Evolutionary conservation across 2,329 filamentous ascomycete genomes (phyloP).

Genomic region (Cladophialophora bantiana): DNA sequence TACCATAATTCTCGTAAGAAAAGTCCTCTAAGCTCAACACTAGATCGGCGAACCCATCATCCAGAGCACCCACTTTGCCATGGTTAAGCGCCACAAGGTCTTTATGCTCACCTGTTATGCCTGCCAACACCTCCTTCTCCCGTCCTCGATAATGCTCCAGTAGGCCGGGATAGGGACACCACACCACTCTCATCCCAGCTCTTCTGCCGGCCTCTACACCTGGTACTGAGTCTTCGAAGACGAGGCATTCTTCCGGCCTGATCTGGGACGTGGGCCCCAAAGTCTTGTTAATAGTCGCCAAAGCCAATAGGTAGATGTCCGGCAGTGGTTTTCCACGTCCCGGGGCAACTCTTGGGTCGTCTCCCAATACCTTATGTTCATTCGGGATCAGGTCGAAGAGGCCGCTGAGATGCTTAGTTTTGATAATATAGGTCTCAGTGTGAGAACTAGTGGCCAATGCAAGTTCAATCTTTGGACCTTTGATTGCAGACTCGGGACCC

Average conservation of each 20-base stretch:
- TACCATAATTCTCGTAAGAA: conserved; percentile 66
- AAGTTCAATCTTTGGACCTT: conserved; percentile 1
- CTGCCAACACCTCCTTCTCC: conserved; percentile 83
- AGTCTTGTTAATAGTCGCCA: conserved; percentile 82
- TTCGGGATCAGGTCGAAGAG: conserved; percentile 5
- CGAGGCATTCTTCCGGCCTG: conserved; percentile 83
- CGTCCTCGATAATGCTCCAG: conserved; percentile 75
- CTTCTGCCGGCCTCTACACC: conserved; percentile 89
- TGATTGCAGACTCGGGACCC: too few relatives aligned
- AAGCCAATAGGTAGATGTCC: conserved; percentile 89
- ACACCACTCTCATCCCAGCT: conserved; percentile 92
- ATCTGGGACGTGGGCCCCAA: conserved; percentile 65
- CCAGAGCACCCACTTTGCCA: conserved; percentile 60
- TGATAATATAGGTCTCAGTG: not conserved
- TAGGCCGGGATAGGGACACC: conserved; percentile 84
- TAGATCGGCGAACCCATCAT: conserved; percentile 66
- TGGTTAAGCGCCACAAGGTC: conserved; percentile 44
- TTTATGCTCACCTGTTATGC: conserved; percentile 73
- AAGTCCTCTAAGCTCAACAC: conserved; percentile 63
- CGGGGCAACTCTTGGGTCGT: conserved; percentile 76
- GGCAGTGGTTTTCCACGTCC: conserved; percentile 90
- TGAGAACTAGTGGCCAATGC: conserved; percentile 10
- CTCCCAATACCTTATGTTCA: conserved; percentile 69
- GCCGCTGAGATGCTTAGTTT: not conserved
- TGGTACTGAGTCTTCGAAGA: conserved; percentile 93